Evolutionary conservation across 345 rosid species (phyloP), one percentile per base, ranked within the genome.

Genomic region (Physaria fendleri): DNA sequence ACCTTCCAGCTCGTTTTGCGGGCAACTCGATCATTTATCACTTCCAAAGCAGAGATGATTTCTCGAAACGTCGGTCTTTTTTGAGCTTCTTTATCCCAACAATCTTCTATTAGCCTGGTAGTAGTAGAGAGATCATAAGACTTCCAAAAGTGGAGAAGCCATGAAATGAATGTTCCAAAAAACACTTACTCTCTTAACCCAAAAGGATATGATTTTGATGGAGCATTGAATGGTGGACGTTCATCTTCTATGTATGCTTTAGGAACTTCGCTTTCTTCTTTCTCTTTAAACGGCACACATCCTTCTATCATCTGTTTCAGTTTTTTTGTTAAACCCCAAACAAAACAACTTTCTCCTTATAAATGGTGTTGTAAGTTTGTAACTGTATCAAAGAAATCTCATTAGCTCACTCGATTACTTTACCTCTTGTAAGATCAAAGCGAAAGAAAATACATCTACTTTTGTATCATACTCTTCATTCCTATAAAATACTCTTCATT

Each of bases 381-480:
- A n/a, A n/a, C n/a, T n/a, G n/a, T n/a, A n/a, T n/a, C n/a, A n/a
- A n/a, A n/a, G 6, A 24, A 15, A 37, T 35, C 54, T 66, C 10
- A 15, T 8, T 24, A 47, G 15, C 40, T 55, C 48, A 45, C 40
- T 30, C 4, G 3, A 17, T 23, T 56, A 52, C 13, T 42, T 60
- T 68, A 85, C 95, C 92, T 87, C 95, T 73, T 87, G 92, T 68
- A 87, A 75, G 62, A 87, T 82, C 70, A 87, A 75, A 62, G 89
- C 89, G 65, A 87, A 87, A 4, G 95, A 84, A 74, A 84, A 87
- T 20, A 87, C 85, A 62, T 87, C 92, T 55, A 77, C 95, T 77
- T 81, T 87, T 50, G 89, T 84, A 42, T 73, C 95, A 71, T 84
- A 84, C 63, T 81, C 95, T 79, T 87, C 89, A 62, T 77, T 84